These are phyloP conservation scores for Backusella psychrophila DNA, from an alignment of 192 early-diverging fungal genomes.

Conservation along the genomic window DNA sequence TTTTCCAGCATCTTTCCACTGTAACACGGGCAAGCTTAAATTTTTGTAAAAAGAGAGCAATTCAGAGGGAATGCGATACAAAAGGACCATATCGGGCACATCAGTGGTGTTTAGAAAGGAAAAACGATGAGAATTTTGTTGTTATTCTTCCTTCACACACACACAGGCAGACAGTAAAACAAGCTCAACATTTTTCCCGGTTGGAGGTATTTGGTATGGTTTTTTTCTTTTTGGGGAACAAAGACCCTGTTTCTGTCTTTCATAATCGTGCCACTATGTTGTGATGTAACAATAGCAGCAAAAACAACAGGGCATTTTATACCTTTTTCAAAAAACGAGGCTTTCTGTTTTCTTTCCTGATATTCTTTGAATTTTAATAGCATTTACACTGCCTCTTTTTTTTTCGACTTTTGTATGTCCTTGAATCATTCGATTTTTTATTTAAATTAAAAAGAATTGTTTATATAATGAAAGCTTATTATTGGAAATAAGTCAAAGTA, in stretches of 20 bases:
- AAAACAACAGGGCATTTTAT: constrained; percentile 6
- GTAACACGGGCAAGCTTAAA: neutral
- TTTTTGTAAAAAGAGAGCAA: neutral
- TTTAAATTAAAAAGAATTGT: neutral
- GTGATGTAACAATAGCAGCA: neutral
- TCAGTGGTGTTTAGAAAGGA: neutral
- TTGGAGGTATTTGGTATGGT: neutral
- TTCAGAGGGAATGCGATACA: neutral
- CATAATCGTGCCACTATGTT: neutral
- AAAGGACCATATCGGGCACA: neutral
- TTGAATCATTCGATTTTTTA: neutral
- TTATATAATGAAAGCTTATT: neutral
- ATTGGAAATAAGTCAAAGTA: neutral
- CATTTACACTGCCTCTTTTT: neutral
- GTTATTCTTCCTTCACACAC: neutral
- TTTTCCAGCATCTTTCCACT: neutral
- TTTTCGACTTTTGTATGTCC: neutral
- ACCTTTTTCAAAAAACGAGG: neutral
- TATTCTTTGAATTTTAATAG: neutral
- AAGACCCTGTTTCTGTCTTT: constrained; percentile 6
- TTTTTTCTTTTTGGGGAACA: neutral
- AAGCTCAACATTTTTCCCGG: neutral
- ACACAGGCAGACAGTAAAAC: neutral
- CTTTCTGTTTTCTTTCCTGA: neutral
- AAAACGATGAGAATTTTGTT: constrained; percentile 3